phyloP scores from a whole-genome alignment of 2,329 filamentous ascomycete genomes.

The Diaporthe citrichinensis region DNA sequence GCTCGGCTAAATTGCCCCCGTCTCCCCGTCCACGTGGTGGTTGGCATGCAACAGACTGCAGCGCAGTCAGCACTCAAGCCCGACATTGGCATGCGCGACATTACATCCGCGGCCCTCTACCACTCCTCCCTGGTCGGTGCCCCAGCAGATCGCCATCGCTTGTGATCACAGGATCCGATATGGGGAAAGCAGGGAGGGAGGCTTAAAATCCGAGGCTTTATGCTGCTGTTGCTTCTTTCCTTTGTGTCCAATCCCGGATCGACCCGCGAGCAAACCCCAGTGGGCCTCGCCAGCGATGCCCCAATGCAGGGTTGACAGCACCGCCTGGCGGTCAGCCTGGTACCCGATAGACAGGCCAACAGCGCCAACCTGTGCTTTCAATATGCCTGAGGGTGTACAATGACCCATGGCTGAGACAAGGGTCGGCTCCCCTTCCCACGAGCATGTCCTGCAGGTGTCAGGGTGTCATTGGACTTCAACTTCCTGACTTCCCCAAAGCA shows the following conservation, averaged over 20 bases:
- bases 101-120: slow-evolving; percentile 17
- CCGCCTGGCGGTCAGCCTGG: slow-evolving; percentile 14
- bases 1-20: slow-evolving; percentile 33
- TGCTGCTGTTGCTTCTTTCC: neutral
- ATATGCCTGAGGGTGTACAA: slow-evolving; percentile 31
- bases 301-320: slow-evolving; percentile 26
- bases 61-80: slow-evolving; percentile 30
- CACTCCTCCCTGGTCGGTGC: slow-evolving; percentile 24
- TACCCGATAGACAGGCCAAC: slow-evolving; percentile 14
- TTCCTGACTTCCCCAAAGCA: slow-evolving; percentile 16
- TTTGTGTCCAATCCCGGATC: slow-evolving; percentile 9
- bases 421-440: slow-evolving; percentile 32
- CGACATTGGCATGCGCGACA: slow-evolving; percentile 28
- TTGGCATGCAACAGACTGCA: slow-evolving; percentile 28
- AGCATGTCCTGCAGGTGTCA: slow-evolving; percentile 23
- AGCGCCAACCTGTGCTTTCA: neutral
- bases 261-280: neutral
- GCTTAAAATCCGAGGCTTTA: slow-evolving; percentile 1
- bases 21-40: slow-evolving; percentile 30
- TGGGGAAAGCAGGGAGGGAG: slow-evolving; percentile 7
- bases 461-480: slow-evolving; percentile 33
- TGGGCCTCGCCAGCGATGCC: slow-evolving; percentile 15
- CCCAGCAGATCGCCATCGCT: slow-evolving; percentile 19
- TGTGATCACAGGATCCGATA: slow-evolving; percentile 23
- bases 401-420: slow-evolving; percentile 33